A percentile compares a stretch with the other conserved stretches of the same genome.
phyloP scores from a whole-genome alignment of 2,329 filamentous ascomycete genomes.

The Endocalyx cinctus region DNA sequence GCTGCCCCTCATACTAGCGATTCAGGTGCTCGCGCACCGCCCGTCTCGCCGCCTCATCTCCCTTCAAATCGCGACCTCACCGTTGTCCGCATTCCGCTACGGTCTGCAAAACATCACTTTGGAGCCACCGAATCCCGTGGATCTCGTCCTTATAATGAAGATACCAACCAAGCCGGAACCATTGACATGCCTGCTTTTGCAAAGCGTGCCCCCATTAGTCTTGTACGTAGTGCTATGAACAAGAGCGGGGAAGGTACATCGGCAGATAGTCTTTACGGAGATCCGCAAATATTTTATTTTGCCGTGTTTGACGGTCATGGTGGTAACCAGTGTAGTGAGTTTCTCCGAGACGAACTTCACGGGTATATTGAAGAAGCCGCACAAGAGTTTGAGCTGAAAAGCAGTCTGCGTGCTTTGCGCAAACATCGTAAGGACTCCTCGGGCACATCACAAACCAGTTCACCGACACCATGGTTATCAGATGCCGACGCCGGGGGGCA shows the following conservation, averaged over 20 bases:
- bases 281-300: slow-evolving; percentile 97
- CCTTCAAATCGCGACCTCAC: slow-evolving; percentile 72
- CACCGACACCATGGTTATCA: slow-evolving; percentile 10
- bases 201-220: slow-evolving; percentile 67
- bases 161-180: slow-evolving; percentile 89
- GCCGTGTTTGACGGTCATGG: slow-evolving; percentile 95
- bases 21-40: slow-evolving; percentile 49
- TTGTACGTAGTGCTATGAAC: slow-evolving; percentile 39
- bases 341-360: slow-evolving; percentile 79
- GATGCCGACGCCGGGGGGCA: slow-evolving; percentile 25
- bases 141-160: slow-evolving; percentile 85
- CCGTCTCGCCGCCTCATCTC: slow-evolving; percentile 55
- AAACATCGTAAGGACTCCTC: slow-evolving; percentile 13
- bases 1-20: slow-evolving; percentile 69
- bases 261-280: slow-evolving; percentile 74
- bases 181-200: slow-evolving; percentile 92
- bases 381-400: slow-evolving; percentile 69
- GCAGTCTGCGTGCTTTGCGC: slow-evolving; percentile 57
- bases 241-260: slow-evolving; percentile 58
- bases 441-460: slow-evolving; percentile 4
- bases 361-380: slow-evolving; percentile 83
- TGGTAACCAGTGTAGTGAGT: slow-evolving; percentile 81
- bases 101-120: slow-evolving; percentile 93
- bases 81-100: slow-evolving; percentile 89
- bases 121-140: slow-evolving; percentile 76